Conservation (phyloP, 2,329 filamentous ascomycete genomes). For the Mollisiaceae sp. region DNA sequence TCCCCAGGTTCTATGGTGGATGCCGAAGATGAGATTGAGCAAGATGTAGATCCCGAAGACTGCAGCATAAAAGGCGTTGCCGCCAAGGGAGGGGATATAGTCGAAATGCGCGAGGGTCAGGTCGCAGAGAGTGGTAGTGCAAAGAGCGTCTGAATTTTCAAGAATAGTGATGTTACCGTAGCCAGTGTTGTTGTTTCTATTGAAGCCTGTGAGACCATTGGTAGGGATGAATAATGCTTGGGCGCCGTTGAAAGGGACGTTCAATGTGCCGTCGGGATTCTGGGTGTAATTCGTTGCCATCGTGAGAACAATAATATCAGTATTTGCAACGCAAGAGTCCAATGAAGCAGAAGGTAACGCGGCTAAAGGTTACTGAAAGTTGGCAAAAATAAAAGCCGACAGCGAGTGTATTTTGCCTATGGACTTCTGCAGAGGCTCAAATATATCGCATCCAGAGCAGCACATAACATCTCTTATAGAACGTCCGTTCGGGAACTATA, state of each 20-base stretch:
- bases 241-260: neutral
- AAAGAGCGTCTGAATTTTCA: constrained; percentile 4
- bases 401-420: neutral
- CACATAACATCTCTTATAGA: neutral
- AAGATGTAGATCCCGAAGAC: constrained; percentile 57
- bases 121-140: constrained; percentile 9
- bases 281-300: neutral
- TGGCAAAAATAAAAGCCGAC: neutral
- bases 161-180: constrained; percentile 15
- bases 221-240: constrained; percentile 19
- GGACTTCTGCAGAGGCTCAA: too few relatives aligned
- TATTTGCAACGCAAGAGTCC: neutral
- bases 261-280: neutral
- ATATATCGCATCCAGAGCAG: too few relatives aligned
- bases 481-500: neutral
- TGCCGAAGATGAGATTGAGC: constrained; percentile 53
- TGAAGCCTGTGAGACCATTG: constrained; percentile 17
- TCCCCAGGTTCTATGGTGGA: constrained; percentile 60
- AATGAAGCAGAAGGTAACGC: neutral
- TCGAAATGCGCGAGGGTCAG: constrained; percentile 44
- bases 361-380: neutral
- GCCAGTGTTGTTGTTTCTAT: constrained; percentile 20
- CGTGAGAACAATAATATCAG: neutral
- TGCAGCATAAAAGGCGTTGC: constrained; percentile 56
- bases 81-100: constrained; percentile 57